Evolutionary conservation across 257 asterid genomes (phyloP).

Genomic region (Solanum piurae): DNA sequence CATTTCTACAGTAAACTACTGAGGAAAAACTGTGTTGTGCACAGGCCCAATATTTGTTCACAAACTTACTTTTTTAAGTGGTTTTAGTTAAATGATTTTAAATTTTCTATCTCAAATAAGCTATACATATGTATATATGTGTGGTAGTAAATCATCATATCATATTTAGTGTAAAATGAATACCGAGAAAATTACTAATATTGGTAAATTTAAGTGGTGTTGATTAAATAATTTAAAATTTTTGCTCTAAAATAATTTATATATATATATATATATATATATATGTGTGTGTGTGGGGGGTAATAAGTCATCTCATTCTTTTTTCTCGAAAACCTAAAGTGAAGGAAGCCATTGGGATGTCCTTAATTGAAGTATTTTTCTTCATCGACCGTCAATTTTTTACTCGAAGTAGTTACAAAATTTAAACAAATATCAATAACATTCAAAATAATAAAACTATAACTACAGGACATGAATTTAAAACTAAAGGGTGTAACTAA

Average conservation of each 20-base stretch:
- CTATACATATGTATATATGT: neutral
- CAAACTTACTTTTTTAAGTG: neutral
- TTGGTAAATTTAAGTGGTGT: neutral
- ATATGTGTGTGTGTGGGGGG: neutral
- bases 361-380: neutral
- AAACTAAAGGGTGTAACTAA: neutral
- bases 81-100: neutral
- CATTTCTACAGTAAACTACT: neutral
- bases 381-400: neutral
- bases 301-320: neutral
- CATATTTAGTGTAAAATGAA: neutral
- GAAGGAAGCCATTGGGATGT: neutral
- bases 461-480: neutral
- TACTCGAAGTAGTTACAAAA: neutral
- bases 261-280: too few species aligned
- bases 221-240: neutral
- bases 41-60: neutral
- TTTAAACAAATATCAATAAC: neutral
- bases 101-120: neutral
- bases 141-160: neutral
- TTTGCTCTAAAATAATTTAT: neutral
- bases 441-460: neutral
- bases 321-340: neutral
- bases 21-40: neutral
- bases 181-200: neutral